Percentiles rank a stretch among this genome's conserved stretches.
These are phyloP conservation scores for Diplosphaera chodatii DNA, from an alignment of 139 green algal species.

Conservation along the genomic window DNA sequence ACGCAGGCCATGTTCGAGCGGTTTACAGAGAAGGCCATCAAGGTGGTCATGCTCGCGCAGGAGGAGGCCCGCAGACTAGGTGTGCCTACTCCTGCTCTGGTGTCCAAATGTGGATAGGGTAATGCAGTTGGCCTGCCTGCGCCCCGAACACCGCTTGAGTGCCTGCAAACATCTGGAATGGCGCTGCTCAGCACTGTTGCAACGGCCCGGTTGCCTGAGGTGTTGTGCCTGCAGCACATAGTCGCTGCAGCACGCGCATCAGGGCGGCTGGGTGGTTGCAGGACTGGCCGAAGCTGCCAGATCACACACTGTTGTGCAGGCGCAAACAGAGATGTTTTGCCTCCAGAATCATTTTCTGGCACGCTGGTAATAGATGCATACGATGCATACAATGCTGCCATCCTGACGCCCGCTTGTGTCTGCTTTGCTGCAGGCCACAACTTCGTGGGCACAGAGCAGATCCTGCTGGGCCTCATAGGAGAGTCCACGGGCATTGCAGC, in stretches of 20 bases:
- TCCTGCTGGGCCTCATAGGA: conserved; percentile 97
- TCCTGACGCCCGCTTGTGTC: no score
- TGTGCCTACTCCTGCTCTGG: background rate
- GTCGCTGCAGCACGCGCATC: background rate
- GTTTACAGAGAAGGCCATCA: conserved; percentile 79
- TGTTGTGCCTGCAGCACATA: background rate
- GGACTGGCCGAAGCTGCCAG: no score
- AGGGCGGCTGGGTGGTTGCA: no score
- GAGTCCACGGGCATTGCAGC: conserved; percentile 98
- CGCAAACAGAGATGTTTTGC: no score
- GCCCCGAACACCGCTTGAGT: background rate
- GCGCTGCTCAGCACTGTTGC: no score
- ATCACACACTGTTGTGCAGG: no score
- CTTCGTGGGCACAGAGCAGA: conserved; percentile 99
- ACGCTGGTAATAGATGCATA: no score
- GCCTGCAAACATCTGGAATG: no score
- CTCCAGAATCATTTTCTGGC: no score
- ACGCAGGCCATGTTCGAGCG: conserved; percentile 89
- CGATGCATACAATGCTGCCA: no score
- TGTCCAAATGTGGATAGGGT: background rate
- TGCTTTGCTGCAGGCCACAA: conserved; percentile 78
- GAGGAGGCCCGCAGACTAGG: conserved; percentile 88
- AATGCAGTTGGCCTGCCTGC: background rate
- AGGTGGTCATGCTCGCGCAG: conserved; percentile 98
- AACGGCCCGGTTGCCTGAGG: no score